phyloP scores from a whole-genome alignment of 192 early-diverging fungal species.

The Backusella macrospora region DNA sequence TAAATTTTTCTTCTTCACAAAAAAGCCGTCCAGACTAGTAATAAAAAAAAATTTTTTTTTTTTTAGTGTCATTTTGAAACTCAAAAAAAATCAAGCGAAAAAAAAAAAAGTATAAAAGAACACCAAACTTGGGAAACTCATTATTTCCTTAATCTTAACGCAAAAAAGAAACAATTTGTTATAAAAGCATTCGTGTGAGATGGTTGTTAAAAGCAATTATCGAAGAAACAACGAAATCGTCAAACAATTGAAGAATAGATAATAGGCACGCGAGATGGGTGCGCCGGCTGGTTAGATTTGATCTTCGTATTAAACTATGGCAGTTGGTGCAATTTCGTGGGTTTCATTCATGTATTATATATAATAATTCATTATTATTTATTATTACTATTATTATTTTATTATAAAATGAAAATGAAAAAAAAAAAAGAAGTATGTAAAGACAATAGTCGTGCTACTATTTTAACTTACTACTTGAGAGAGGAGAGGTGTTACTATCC shows the following conservation, averaged over 20 bases:
- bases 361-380: not conserved
- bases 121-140: not conserved
- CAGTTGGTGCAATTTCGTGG: slow-evolving; percentile 30
- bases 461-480: not conserved
- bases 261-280: slow-evolving; percentile 33
- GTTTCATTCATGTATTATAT: slow-evolving; percentile 12
- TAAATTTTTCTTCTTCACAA: not conserved
- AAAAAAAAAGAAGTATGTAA: not conserved
- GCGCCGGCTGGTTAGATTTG: slow-evolving; percentile 24
- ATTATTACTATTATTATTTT: too few species aligned
- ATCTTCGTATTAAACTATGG: slow-evolving; percentile 27
- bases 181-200: slow-evolving; percentile 43
- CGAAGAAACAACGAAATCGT: slow-evolving; percentile 41
- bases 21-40: not conserved
- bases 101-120: slow-evolving; percentile 26
- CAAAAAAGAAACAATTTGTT: slow-evolving; percentile 18
- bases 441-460: not conserved
- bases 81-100: not conserved
- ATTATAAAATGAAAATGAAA: slow-evolving; percentile 5
- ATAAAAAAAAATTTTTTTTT: not conserved
- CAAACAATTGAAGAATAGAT: slow-evolving; percentile 37
- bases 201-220: slow-evolving; percentile 30
- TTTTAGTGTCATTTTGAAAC: not conserved
- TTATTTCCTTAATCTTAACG: slow-evolving; percentile 21
- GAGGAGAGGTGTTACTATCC: too few species aligned